Percentiles rank a stretch among this genome's conserved stretches.
phyloP scores from a whole-genome alignment of 352 stramenopile genomes.

The Blastocystis sp. region DNA sequence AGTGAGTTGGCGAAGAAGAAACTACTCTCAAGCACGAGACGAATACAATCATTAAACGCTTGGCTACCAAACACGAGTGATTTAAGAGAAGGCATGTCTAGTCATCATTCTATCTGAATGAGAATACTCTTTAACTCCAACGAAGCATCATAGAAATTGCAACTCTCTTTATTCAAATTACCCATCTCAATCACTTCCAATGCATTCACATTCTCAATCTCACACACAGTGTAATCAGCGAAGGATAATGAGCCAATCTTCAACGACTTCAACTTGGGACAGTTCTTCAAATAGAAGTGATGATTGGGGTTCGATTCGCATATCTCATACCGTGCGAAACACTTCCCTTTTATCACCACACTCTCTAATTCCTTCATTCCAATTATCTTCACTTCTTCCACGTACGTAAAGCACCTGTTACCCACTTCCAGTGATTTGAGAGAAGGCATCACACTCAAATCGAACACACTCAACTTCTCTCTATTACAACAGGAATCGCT shows the following conservation, averaged over 20 bases:
- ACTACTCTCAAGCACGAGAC: neutral
- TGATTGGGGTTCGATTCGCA: no score
- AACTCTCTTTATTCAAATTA: neutral
- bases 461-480: neutral
- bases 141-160: neutral
- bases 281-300: neutral
- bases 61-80: neutral
- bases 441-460: neutral
- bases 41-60: neutral
- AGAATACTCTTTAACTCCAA: neutral
- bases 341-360: neutral
- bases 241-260: neutral
- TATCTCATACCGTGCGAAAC: neutral
- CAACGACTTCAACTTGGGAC: neutral
- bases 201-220: neutral
- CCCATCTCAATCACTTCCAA: neutral
- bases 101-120: neutral
- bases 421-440: neutral
- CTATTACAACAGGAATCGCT: neutral
- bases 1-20: neutral
- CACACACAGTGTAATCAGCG: neutral
- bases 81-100: neutral
- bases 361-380: neutral
- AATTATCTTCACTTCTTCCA: neutral
- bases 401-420: neutral